phyloP scores from a whole-genome alignment of 2,329 filamentous ascomycete genomes.

The Trichoderma sp. region DNA sequence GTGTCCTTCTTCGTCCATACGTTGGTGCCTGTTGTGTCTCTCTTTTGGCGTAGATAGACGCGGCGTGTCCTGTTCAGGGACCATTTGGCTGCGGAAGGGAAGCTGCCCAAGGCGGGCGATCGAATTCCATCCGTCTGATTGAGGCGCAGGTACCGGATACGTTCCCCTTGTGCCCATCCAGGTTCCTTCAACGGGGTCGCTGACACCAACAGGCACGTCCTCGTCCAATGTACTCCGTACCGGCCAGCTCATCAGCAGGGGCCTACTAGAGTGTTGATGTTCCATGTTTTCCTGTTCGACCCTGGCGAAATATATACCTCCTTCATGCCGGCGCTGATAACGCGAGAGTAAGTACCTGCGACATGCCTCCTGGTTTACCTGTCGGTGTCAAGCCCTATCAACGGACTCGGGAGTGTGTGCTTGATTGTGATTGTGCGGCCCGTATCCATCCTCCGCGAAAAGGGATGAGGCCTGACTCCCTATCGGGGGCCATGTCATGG shows the following conservation, averaged over 20 bases:
- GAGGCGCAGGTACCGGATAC: not conserved
- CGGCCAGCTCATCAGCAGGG: constrained; percentile 24
- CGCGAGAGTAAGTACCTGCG: constrained; percentile 8
- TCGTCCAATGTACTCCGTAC: not conserved
- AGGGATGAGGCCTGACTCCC: constrained; percentile 19
- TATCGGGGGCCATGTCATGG: constrained; percentile 2
- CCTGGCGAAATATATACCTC: not conserved
- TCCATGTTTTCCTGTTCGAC: constrained; percentile 13
- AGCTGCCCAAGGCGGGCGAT: not conserved
- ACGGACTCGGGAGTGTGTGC: not conserved
- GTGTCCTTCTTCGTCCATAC: too few relatives aligned
- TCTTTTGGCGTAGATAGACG: too few relatives aligned
- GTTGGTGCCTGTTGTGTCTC: too few relatives aligned
- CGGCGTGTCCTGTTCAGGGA: too few relatives aligned
- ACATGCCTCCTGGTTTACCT: constrained; percentile 5
- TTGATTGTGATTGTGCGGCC: too few relatives aligned
- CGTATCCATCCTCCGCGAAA: constrained; percentile 4
- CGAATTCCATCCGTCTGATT: constrained; percentile 6
- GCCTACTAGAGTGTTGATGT: not conserved
- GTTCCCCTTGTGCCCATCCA: not conserved
- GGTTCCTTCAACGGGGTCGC: constrained; percentile 11
- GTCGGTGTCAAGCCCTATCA: constrained; percentile 13
- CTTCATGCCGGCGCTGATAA: not conserved
- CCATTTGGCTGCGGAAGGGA: too few relatives aligned
- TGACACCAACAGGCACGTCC: constrained; percentile 13